Base-by-base conservation (phyloP, 371 early-diverging fungal genomes). In the Funneliformis caledonium region DNA sequence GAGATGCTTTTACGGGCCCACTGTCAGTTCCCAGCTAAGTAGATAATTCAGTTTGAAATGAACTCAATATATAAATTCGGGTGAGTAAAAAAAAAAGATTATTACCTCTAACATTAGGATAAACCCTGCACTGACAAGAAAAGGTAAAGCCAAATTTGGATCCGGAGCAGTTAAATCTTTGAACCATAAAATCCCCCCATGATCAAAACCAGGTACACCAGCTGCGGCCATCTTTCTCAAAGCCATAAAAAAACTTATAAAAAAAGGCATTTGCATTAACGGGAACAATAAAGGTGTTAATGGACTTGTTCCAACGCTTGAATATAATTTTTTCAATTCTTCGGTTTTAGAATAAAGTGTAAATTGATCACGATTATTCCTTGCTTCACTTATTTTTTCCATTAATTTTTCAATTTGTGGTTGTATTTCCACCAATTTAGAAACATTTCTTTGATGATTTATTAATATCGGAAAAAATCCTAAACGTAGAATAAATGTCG, bases 201-300 rank as follows among this genome's bases (percentile, higher is more conserved):
- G 89, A 70, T 83, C 72, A 83, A 97, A 90, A 42, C 95, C 94
- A 22, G 97, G 96, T 1, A 97, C 93, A 9, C 96, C 95, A 47
- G 95, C 81, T 19, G 89, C 89, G 19, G 95, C 91, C 95, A 98
- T 94, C 45, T 86, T 89, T 80, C 93, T 87, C 70, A 97, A 83
- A 2, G 94, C 97, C 83, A 96, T 86, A 82, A 97, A 98, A 88
- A 97, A 94, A 6, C 92, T 89, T 80, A 98, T 88, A 90, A 96
- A 94, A 52, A 97, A 89, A n/a, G 97, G 97, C 56, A 92, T 89
- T 82, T 96, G 95, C 11, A 93, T 80, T 48, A 96, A 70, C 6
- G 93, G 90, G 65, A 92, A 83, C 78, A 90, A 86, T 81, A 95
- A 80, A 0, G 89, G 89, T 80, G 89, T 90, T 83, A 91, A 82